Evolutionary conservation across 2,329 filamentous ascomycete genomes (phyloP).

Genomic region (Fusarium sororula): DNA sequence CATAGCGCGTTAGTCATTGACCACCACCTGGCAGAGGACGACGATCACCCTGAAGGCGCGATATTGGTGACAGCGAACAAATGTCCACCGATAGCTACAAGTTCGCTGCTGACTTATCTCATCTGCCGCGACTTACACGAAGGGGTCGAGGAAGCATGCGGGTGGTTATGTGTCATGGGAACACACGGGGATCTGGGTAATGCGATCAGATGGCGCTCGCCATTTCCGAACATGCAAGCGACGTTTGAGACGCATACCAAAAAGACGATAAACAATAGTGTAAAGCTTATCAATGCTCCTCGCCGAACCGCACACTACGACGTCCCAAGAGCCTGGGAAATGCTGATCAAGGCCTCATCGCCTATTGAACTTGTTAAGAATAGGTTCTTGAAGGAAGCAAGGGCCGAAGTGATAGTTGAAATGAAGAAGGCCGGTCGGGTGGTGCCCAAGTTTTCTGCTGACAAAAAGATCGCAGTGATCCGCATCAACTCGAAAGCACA

Average conservation of each 20-base stretch:
- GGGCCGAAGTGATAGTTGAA: slow-evolving; percentile 66
- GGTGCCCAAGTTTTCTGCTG: slow-evolving; percentile 69
- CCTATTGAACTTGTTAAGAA: slow-evolving; percentile 63
- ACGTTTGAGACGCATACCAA: slow-evolving; percentile 70
- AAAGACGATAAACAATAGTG: slow-evolving; percentile 69
- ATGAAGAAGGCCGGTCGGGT: slow-evolving; percentile 69
- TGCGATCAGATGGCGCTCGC: slow-evolving; percentile 70
- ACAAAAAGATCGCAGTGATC: slow-evolving; percentile 70
- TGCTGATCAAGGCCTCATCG: slow-evolving; percentile 59
- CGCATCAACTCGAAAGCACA: slow-evolving; percentile 68
- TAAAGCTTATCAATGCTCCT: slow-evolving; percentile 72
- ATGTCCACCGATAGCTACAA: slow-evolving; percentile 72
- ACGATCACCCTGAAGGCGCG: slow-evolving; percentile 65
- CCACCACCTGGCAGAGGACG: slow-evolving; percentile 65
- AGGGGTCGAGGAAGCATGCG: slow-evolving; percentile 58
- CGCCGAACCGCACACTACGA: slow-evolving; percentile 69
- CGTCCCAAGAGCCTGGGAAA: slow-evolving; percentile 68
- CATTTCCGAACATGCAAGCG: slow-evolving; percentile 71
- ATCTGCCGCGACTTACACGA: slow-evolving; percentile 67
- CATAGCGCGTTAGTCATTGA: slow-evolving; percentile 69
- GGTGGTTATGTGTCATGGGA: slow-evolving; percentile 71
- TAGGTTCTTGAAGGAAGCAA: slow-evolving; percentile 59
- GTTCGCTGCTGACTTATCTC: slow-evolving; percentile 69
- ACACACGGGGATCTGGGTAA: slow-evolving; percentile 74
- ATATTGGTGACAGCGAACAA: slow-evolving; percentile 69